Base-by-base conservation (phyloP, 2,329 filamentous ascomycete genomes). In the Cryphonectria radicalis region DNA sequence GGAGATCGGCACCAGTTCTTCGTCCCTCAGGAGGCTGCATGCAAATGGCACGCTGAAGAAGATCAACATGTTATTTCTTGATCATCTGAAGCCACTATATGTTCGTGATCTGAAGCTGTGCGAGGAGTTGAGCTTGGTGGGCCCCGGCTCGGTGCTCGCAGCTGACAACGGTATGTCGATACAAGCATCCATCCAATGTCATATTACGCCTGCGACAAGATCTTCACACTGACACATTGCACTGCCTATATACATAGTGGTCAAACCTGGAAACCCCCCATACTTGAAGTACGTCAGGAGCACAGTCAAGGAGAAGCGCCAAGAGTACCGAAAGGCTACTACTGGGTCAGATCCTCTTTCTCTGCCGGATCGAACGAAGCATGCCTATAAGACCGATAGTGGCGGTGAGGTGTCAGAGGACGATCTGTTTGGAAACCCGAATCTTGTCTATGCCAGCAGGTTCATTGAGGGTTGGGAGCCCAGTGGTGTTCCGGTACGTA, bases 51-150 rank as follows among this genome's bases (percentile, higher is more conserved):
- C 78, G 5, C 78, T 94, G 35, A 80, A 83, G 35, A 84, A 86
- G 63, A 88, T 94, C 72, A 92, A 94, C 75, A 81, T 95, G 55
- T 83, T 94, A 79, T 95, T 96, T 79, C 82, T 96, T 50, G 93
- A 96, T 76, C 93, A 96, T 79, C 91, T 91, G 80, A 95, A 95
- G 80, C 91, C 91, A 0, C 88, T 90, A 0, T 96, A 95, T 78
- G 88, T 87, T 0, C 86, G 88, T 0, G 93, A 96, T 76, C 80
- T 95, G 73, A 94, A 94, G 81, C 85, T 94, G 0, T 93, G 91
- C 77, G 93, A 96, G 81, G 85, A 92, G 55, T 82, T 95, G 6
- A 86, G 85, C 0, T 78, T 95, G 50, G 83, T 96, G 3, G 83
- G 82, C 0, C 84, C 86, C 0, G 92, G 92, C 0, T 87, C 87